Percentiles rank a stretch among this genome's conserved stretches.
These are phyloP conservation scores for Rosa hybrid DNA, from an alignment of 331 rosid species.

Conservation along the genomic window DNA sequence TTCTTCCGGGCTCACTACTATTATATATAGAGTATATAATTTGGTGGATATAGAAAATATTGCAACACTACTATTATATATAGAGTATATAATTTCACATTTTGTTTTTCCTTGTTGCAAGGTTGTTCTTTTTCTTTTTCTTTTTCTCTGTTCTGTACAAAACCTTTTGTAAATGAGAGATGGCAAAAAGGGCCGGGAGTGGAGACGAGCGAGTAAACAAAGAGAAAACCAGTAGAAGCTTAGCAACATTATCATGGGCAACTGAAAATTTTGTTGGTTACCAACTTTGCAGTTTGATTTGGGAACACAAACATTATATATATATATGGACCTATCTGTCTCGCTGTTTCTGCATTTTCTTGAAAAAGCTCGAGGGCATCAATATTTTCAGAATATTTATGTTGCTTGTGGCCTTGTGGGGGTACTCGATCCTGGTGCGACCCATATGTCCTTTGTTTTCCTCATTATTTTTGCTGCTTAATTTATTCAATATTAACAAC, in stretches of 20 bases:
- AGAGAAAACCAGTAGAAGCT: constrained; percentile 20
- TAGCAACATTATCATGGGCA: constrained; percentile 30
- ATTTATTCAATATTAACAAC: neutral
- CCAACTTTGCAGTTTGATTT: constrained; percentile 14
- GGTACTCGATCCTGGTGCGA: constrained; percentile 23
- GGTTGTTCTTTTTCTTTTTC: no score
- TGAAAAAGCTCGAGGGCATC: neutral
- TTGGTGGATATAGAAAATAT: no score
- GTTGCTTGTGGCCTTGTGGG: constrained; percentile 45
- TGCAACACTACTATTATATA: no score
- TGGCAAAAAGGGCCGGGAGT: constrained; percentile 20
- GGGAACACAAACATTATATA: constrained; percentile 31
- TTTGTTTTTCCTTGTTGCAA: no score
- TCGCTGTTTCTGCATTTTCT: constrained; percentile 21
- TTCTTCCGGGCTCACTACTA: no score
- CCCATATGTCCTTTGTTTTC: constrained; percentile 27
- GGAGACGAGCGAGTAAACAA: constrained; percentile 34
- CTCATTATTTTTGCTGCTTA: neutral
- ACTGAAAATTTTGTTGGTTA: constrained; percentile 25
- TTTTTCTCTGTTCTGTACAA: neutral
- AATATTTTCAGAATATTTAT: neutral
- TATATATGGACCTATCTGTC: constrained; percentile 30
- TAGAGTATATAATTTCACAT: no score
- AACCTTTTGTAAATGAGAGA: constrained; percentile 12
- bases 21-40: no score